Percentiles rank a stretch among this genome's conserved stretches.
These are phyloP conservation scores for Pilasporangium apinafurcum DNA, from an alignment of 352 stramenopile species.

Conservation along the genomic window DNA sequence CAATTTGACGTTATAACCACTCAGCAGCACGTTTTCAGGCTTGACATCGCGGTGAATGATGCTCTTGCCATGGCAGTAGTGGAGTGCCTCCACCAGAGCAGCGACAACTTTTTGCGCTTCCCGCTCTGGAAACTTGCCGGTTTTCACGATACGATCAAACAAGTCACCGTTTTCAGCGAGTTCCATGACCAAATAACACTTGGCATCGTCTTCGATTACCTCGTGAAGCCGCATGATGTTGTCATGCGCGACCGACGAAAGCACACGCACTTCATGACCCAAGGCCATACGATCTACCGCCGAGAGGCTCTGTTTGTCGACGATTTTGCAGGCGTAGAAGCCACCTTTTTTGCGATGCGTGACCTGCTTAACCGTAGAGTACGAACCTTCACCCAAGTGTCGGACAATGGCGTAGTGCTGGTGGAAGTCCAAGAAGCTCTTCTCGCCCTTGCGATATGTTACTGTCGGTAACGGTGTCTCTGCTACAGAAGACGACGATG, in stretches of 20 bases:
- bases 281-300: conserved; percentile 64
- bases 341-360: conserved; percentile 73
- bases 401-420: conserved; percentile 75
- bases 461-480: conserved; percentile 15
- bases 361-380: conserved; percentile 86
- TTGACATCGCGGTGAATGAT: conserved; percentile 87
- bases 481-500: not conserved
- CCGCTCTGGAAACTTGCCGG: conserved; percentile 58
- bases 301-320: conserved; percentile 74
- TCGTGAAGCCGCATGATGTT: conserved; percentile 90
- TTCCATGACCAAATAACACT: conserved; percentile 98
- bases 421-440: conserved; percentile 81
- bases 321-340: conserved; percentile 77
- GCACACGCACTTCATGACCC: conserved; percentile 66
- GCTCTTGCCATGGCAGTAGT: conserved; percentile 89
- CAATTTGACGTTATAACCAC: conserved; percentile 68
- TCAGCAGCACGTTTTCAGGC: conserved; percentile 81
- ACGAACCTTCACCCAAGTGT: conserved; percentile 81
- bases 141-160: conserved; percentile 84
- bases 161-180: conserved; percentile 88
- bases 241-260: conserved; percentile 68
- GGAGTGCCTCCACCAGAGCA: conserved; percentile 81
- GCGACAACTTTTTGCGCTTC: conserved; percentile 66
- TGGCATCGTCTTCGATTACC: conserved; percentile 91
- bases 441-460: conserved; percentile 66